Base-by-base conservation (phyloP, 257 asterid species). In the Solanum clarkiae region DNA sequence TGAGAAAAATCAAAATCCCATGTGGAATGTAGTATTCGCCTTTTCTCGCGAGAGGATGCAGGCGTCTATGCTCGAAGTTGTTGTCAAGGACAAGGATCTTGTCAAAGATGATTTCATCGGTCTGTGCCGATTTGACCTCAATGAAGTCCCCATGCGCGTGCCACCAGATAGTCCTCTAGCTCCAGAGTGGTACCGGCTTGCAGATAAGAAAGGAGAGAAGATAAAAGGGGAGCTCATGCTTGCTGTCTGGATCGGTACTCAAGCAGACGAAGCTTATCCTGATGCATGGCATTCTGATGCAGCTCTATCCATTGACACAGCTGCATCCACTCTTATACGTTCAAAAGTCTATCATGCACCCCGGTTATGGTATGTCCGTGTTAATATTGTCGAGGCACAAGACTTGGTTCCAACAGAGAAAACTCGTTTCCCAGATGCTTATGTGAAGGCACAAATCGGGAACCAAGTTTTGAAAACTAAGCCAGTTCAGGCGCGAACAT, bases 281-380 rank as follows among this genome's bases (percentile, higher is more conserved):
- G 98, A 94, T 84, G 99, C 97, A 24, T 95, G 99, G 97, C 97
- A 94, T 86, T 95, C 99, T 6, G 98, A 95, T 82, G 97, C 97
- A 20, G 97, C 98, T 22, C 69, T 94, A 15, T 94, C 95, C 16
- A 29, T 94, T 26, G 97, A 94, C 92, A 92, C 97, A 49, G 95
- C 94, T 24, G 91, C 95, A 7, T 91, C 93, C 17, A 87, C 97
- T 80, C 94, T 92, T 26, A 92, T 94, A 40, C 95, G 97, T 18
- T 95, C 99, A 1, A 95, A 95, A 87, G 99, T 95, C 47, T 95
- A 95, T 84, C 99, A 94, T 22, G 97, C 98, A 2, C 99, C 99
- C 1, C 93, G 97, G 18, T 86, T 95, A 66, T 95, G 99, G 99
- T 94, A 95, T 51, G 97, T 95, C 14, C 97, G 97, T 44, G 98